A percentile compares a stretch with the other conserved stretches of the same genome.
Conservation (phyloP, 139 green algal genomes). For the Volvox africanus region DNA sequence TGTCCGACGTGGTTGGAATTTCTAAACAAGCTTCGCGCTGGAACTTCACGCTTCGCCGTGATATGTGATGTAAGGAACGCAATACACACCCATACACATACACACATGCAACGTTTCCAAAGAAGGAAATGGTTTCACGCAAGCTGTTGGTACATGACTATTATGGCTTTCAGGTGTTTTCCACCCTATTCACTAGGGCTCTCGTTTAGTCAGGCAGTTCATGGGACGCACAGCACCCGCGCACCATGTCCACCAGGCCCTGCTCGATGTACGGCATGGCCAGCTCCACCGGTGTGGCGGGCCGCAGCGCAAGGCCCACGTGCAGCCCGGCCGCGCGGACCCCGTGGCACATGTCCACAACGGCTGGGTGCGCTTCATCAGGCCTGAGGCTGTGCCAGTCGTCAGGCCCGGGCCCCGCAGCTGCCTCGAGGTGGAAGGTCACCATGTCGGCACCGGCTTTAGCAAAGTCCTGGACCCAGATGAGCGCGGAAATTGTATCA, state of each 20-base stretch:
- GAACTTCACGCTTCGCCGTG: no score
- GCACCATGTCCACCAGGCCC: conserved; percentile 77
- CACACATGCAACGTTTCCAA: no score
- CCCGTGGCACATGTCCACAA: conserved; percentile 47
- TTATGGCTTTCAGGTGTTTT: no score
- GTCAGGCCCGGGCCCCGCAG: not conserved
- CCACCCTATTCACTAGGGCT: no score
- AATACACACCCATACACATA: no score
- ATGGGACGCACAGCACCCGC: not conserved
- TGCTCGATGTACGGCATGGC: conserved; percentile 77
- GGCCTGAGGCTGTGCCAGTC: conserved; percentile 18
- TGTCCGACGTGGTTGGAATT: no score
- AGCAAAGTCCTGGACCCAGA: conserved; percentile 65
- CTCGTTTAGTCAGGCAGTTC: no score
- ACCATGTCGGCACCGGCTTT: conserved; percentile 88
- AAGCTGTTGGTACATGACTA: no score
- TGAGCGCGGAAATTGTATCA: no score
- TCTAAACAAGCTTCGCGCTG: no score
- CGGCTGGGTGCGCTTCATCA: not conserved
- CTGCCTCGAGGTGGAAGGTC: conserved; percentile 93
- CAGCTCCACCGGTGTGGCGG: conserved; percentile 78
- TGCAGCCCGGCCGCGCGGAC: conserved; percentile 80
- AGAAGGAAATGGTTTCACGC: no score
- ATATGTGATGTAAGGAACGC: no score
- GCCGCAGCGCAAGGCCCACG: conserved; percentile 87